Evolutionary conservation across 257 asterid species (phyloP).

Genomic region (Scutellaria galericulata): DNA sequence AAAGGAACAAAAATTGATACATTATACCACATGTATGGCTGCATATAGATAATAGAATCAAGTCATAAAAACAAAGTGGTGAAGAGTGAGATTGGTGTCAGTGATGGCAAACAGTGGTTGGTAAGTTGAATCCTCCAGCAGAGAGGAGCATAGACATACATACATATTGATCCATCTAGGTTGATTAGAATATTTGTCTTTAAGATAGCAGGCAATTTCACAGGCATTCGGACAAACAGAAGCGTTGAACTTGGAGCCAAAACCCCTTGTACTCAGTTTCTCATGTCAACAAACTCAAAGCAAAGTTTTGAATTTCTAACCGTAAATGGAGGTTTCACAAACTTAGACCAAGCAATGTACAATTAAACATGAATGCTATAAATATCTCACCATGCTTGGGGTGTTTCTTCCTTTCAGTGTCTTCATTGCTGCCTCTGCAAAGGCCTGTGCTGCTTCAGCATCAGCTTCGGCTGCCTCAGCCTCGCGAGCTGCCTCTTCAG

Average conservation of each 20-base stretch:
- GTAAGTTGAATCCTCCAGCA: not conserved
- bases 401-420: constrained; percentile 68
- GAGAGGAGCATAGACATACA: not conserved
- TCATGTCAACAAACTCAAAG: not conserved
- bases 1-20: not conserved
- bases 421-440: constrained; percentile 88
- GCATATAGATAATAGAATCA: not conserved
- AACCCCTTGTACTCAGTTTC: not conserved
- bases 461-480: constrained; percentile 97
- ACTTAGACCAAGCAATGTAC: constrained; percentile 13
- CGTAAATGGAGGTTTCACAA: constrained; percentile 3
- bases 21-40: not conserved
- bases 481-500: constrained; percentile 90
- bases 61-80: not conserved
- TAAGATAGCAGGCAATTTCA: not conserved
- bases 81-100: not conserved
- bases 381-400: constrained; percentile 65
- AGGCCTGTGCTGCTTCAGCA: constrained; percentile 94
- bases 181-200: not conserved
- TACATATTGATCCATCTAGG: constrained; percentile 7
- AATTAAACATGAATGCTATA: constrained; percentile 21
- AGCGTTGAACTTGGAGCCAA: not conserved
- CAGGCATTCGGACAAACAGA: not conserved
- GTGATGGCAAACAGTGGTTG: not conserved
- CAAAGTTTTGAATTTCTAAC: not conserved